These are phyloP conservation scores for Narthecium ossifragum DNA, from an alignment of 106 monocot genomes.

Conservation along the genomic window DNA sequence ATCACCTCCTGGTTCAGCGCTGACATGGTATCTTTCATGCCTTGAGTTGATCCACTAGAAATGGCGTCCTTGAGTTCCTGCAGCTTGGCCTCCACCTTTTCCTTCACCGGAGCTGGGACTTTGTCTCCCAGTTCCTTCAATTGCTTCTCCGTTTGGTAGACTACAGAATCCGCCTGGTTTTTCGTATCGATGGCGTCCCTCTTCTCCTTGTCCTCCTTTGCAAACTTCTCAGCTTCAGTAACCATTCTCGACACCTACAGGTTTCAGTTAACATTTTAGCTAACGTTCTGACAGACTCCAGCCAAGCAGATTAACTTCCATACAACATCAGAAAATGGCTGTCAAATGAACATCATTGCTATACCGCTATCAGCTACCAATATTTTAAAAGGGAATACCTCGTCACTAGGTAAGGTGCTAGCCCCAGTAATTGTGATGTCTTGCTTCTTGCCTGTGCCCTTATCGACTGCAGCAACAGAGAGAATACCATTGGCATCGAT, in stretches of 20 bases:
- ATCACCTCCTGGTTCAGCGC: slow-evolving; percentile 37
- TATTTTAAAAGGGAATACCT: slow-evolving; percentile 42
- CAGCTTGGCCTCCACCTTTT: slow-evolving; percentile 33
- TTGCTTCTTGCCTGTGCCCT: slow-evolving; percentile 76
- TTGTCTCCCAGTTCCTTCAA: slow-evolving; percentile 47
- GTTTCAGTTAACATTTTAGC: not conserved
- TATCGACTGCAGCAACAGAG: slow-evolving; percentile 72
- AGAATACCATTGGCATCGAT: slow-evolving; percentile 95
- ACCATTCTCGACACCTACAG: slow-evolving; percentile 28
- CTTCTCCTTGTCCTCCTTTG: slow-evolving; percentile 39
- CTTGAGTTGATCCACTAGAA: slow-evolving; percentile 14
- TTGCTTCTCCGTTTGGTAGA: slow-evolving; percentile 39
- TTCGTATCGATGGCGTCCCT: slow-evolving; percentile 30
- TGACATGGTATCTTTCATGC: slow-evolving; percentile 33
- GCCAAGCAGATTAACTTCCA: too few species aligned
- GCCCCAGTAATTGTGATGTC: slow-evolving; percentile 75
- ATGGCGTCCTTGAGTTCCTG: slow-evolving; percentile 19
- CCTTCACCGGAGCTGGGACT: slow-evolving; percentile 27
- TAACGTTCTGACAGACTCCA: not conserved
- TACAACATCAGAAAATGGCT: not conserved
- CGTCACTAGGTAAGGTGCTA: slow-evolving; percentile 58
- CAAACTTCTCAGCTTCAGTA: slow-evolving; percentile 27
- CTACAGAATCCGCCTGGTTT: slow-evolving; percentile 36
- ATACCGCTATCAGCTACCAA: too few species aligned
- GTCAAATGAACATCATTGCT: not conserved